phyloP scores from a whole-genome alignment of 1,139 yeast genomes.

The Pichia sp. region DNA sequence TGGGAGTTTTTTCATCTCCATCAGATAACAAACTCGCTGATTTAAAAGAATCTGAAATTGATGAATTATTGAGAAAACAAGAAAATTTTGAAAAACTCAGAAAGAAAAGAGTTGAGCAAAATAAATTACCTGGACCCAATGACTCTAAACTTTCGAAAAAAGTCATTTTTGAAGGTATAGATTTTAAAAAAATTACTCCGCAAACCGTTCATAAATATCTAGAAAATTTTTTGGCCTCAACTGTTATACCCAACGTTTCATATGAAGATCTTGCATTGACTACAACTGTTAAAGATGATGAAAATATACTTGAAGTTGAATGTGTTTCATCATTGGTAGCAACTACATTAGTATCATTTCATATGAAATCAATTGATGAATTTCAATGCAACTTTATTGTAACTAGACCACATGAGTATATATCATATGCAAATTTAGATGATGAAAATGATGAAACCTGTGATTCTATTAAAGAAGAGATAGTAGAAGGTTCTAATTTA shows the following conservation, averaged over 20 bases:
- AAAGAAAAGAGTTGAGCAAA: slow-evolving; percentile 19
- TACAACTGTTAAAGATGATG: slow-evolving; percentile 21
- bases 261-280: slow-evolving; percentile 22
- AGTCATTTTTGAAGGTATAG: slow-evolving; percentile 24
- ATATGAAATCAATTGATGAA: slow-evolving; percentile 33
- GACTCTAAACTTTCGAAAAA: slow-evolving; percentile 45
- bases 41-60: slow-evolving; percentile 31
- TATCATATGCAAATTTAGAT: slow-evolving; percentile 21
- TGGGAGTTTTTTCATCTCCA: slow-evolving; percentile 76
- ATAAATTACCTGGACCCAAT: slow-evolving; percentile 44
- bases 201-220: slow-evolving; percentile 21
- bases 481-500: slow-evolving; percentile 27
- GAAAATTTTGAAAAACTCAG: not conserved
- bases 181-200: slow-evolving; percentile 20
- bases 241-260: slow-evolving; percentile 24
- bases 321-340: slow-evolving; percentile 49
- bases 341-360: slow-evolving; percentile 48
- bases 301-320: slow-evolving; percentile 41
- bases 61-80: slow-evolving; percentile 4
- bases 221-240: slow-evolving; percentile 23
- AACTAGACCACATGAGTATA: slow-evolving; percentile 58
- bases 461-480: slow-evolving; percentile 15
- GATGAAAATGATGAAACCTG: not conserved
- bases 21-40: slow-evolving; percentile 35
- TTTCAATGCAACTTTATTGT: slow-evolving; percentile 35